Base-by-base conservation (phyloP, 805 yeast genomes). In the Candida vaughaniae region DNA sequence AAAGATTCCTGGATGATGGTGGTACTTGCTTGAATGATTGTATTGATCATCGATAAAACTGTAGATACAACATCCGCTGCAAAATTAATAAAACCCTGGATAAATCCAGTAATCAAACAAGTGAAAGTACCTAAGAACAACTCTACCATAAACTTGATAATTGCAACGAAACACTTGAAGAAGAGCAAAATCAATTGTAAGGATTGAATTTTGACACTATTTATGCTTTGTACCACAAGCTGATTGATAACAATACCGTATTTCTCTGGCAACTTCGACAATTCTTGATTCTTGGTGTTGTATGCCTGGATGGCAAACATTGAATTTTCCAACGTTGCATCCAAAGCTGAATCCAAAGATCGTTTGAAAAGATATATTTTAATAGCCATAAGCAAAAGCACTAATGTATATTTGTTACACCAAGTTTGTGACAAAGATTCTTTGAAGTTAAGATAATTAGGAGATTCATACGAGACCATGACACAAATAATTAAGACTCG, bases 81-180 rank as follows among this genome's bases (percentile, higher is more conserved):
- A 20, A 80, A 77, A 46, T 78, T 79, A 1, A 81, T 82, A 0
- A 85, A 73, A 3, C 90, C 86, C 49, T 78, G 81, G 5, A 90
- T 67, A 0, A 89, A 77, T 4, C 93, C 81, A 0, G 85, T 77
- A 10, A 88, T 56, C 10, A 93, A 65, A 58, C 99, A 93, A 0
- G 84, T 82, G 58, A 86, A 87, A 0, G 98, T 93, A 0, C 97
- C 98, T 2, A 89, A 58, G 32, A 84, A 75, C 45, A 91, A 49
- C 22, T 89, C 88, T 6, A 91, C 62, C 6, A 78, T 64, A 52
- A 91, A 86, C 3, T 77, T 52, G 0, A 86, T 54, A 27, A 89
- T 45, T 28, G 71, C 68, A 47, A 85, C 82, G 6, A 40, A 10
- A 25, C 44, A 29, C 18, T 35, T 29, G 14, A 41, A 27, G 19